Base-by-base conservation (phyloP, 2,329 filamentous ascomycete species). In the Ceratocystis colombiana region DNA sequence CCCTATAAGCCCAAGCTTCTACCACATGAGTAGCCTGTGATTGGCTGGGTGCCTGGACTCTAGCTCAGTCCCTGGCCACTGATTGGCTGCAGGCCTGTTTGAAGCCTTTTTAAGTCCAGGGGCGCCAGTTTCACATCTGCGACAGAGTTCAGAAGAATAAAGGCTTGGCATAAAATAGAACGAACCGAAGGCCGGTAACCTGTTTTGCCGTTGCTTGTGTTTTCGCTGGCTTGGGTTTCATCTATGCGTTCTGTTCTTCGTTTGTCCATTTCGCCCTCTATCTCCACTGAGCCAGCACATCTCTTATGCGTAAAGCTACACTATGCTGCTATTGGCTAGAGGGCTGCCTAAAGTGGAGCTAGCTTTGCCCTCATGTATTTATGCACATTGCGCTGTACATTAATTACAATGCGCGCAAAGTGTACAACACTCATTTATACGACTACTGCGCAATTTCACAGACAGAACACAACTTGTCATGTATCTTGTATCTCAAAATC, bases 41-140 rank as follows among this genome's bases (percentile, higher is more conserved):
- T 59, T 57, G 53, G 53, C 12, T 20, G 22, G 25, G 12, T 28
- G 28, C 12, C 10, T 6, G 5, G 28, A 25, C 30, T 30, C 28
- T 8, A 20, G 25, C 30, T 3, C 55, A n/a, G n/a, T 10, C 5
- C 55, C 20, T 20, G 15, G 2, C 30, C 55, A n/a, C 25, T 59
- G 28, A 33, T 59, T 59, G 55, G 55, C 55, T n/a, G 17, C 12
- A n/a, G 17, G 50, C 5, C 50, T 15, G 22, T 55, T 55, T 48
- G 17, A 22, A 28, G 48, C 48, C 48, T 25, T 12, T 28, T 53
- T 53, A 28, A 25, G 28, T 20, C 55, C 68, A 65, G 68, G 59
- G 69, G 65, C 57, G 62, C 64, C 25, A 8, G 44, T 69, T 69
- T 50, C 70, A 68, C 46, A 69, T 68, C 5, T 71, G 69, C 48